These are phyloP conservation scores for Termitomyces sp. DNA, from an alignment of 768 basidiomycete genomes.

Conservation along the genomic window DNA sequence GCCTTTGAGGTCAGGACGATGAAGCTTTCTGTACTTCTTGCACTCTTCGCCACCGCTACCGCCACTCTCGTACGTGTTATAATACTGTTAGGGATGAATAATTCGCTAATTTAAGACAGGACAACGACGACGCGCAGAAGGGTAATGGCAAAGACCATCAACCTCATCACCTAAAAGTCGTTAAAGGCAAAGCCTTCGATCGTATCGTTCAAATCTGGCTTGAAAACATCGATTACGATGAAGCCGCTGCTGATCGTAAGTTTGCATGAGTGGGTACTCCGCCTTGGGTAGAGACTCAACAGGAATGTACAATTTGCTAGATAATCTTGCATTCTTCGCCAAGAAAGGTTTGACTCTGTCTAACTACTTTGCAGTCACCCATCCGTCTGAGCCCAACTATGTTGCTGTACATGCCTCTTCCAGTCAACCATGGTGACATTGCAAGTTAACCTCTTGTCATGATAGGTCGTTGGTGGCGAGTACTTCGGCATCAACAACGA, in stretches of 20 bases:
- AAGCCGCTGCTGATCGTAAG: conserved; percentile 20
- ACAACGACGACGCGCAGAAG: not conserved
- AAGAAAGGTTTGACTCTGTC: conserved; percentile 42
- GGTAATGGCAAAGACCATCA: not conserved
- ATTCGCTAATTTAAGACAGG: too few species aligned
- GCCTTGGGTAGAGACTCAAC: not conserved
- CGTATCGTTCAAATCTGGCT: conserved; percentile 43
- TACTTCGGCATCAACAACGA: conserved; percentile 38
- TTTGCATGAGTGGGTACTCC: not conserved
- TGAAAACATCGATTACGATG: conserved; percentile 52
- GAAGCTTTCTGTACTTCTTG: not conserved
- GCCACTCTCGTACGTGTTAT: not conserved
- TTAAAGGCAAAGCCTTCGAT: conserved; percentile 23
- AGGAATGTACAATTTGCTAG: not conserved
- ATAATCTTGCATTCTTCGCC: conserved; percentile 31
- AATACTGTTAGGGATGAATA: too few species aligned
- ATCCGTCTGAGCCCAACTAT: conserved; percentile 62
- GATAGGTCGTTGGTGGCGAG: conserved; percentile 10
- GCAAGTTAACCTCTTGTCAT: not conserved
- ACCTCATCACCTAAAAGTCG: not conserved
- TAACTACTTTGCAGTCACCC: conserved; percentile 44
- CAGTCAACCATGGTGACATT: conserved; percentile 13
- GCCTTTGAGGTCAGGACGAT: not conserved
- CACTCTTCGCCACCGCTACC: not conserved
- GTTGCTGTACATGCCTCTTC: conserved; percentile 21